Conservation (phyloP, 768 basidiomycete species). For the Tricholoma bakamatsutake region DNA sequence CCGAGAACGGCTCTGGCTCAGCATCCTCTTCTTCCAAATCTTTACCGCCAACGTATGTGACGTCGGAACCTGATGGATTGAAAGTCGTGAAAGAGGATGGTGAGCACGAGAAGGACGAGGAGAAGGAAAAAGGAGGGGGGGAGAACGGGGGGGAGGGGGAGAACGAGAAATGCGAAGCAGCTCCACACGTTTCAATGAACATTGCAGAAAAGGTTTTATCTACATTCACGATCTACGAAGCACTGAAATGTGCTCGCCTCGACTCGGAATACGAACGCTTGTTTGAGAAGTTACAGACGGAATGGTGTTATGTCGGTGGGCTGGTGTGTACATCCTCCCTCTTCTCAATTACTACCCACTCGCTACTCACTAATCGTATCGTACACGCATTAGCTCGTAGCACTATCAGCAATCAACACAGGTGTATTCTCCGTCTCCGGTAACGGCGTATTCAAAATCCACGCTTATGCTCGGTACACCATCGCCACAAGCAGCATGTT, state of each 20-base stretch:
- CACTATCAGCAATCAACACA: constrained; percentile 33
- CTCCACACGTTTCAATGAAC: background rate
- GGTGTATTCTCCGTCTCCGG: constrained; percentile 61
- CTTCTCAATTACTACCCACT: no score
- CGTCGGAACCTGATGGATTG: background rate
- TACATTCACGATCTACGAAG: background rate
- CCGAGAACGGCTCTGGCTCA: background rate
- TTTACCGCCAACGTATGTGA: background rate
- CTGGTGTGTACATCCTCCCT: background rate
- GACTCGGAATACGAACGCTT: background rate
- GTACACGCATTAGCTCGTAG: no score
- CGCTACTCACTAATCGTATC: no score
- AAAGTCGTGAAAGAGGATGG: background rate
- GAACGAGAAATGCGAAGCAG: background rate
- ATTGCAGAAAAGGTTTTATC: background rate
- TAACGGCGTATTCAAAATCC: constrained; percentile 44
- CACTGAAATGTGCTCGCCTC: background rate
- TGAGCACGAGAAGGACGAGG: background rate
- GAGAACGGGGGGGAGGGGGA: background rate
- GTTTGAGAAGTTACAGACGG: background rate
- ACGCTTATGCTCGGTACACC: constrained; percentile 38
- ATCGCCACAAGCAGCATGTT: constrained; percentile 54
- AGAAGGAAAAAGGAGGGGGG: background rate
- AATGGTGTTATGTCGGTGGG: constrained; percentile 2
- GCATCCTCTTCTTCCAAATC: background rate